A percentile compares a stretch with the other conserved stretches of the same genome.
Evolutionary conservation across 371 early-diverging fungal species (phyloP).

Genomic region (Dichotomocladium elegans): DNA sequence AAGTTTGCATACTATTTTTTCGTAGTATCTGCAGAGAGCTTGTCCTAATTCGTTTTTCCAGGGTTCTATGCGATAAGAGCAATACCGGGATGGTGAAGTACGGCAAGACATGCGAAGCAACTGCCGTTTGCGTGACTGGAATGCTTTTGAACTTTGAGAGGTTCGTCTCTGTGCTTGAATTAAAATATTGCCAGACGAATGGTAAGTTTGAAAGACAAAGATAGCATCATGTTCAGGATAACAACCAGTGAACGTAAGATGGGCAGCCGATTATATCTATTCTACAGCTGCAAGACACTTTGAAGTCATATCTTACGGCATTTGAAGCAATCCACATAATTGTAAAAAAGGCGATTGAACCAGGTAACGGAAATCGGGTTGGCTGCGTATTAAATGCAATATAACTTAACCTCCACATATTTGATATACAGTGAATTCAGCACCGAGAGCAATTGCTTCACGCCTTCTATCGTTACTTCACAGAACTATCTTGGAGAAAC

Average conservation of each 20-base stretch:
- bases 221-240: too few species aligned
- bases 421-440: background rate
- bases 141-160: conserved; percentile 23
- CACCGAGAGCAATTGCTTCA: background rate
- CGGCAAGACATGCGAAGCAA: conserved; percentile 40
- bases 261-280: background rate
- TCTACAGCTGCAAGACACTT: conserved; percentile 1
- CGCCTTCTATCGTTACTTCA: conserved; percentile 21
- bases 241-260: too few species aligned
- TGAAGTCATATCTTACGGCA: background rate
- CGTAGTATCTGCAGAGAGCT: background rate
- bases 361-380: too few species aligned
- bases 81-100: conserved; percentile 3
- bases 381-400: too few species aligned
- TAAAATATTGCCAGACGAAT: background rate
- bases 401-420: too few species aligned
- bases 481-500: conserved; percentile 14
- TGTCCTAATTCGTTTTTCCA: background rate
- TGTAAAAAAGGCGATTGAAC: too few species aligned
- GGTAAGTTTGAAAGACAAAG: too few species aligned
- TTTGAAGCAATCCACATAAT: background rate
- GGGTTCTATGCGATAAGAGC: background rate
- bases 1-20: background rate
- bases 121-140: conserved; percentile 19
- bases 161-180: conserved; percentile 17